Base-by-base conservation (phyloP, 352 stramenopile species). In the Pythium coloratum region DNA sequence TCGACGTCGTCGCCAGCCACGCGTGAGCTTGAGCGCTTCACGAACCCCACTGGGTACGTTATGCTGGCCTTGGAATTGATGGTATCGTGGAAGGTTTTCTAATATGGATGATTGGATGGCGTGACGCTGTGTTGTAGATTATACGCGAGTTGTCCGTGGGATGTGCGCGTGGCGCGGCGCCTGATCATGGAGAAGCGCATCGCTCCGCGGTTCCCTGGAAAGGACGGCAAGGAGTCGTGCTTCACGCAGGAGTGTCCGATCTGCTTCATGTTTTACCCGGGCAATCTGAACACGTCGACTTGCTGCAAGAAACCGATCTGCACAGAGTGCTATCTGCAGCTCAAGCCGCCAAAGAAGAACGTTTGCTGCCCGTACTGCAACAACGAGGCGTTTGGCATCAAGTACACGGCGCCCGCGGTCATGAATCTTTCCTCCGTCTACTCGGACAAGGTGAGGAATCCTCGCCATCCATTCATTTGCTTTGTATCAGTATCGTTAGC, bases 281-380 rank as follows among this genome's bases (percentile, higher is more conserved):
- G 70, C 33, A 73, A 55, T 42, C 65, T 82, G 34, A 82, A 82
- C 50, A 54, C 55, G 20, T 64, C 64, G 47, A 77, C 64, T n/a
- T 82, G 75, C 58, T 82, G 75, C 69, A 82, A 82, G 61, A 71
- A 77, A 73, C 62, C 57, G 32, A 75, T 78, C 47, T 76, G 76
- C 38, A 62, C 63, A 26, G 71, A 79, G 66, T 77, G 73, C 53
- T 80, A 75, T 28, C 36, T 81, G 55, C 74, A 81, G 47, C 69
- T 76, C 40, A 78, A 76, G 40, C 71, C 71, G 28, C 74, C 74
- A 0, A 67, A 62, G 42, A 81, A 81, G 50, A 55, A n/a, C 5
- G 71, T 81, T 13, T 76, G 82, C 67, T 95, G 86, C 63, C 86
- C 86, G 32, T 95, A 93, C 76, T 95, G 86, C 72, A 92, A 93